These are phyloP conservation scores for Candida dubliniensis DNA, from an alignment of 1,139 yeast species.

Conservation along the genomic window DNA sequence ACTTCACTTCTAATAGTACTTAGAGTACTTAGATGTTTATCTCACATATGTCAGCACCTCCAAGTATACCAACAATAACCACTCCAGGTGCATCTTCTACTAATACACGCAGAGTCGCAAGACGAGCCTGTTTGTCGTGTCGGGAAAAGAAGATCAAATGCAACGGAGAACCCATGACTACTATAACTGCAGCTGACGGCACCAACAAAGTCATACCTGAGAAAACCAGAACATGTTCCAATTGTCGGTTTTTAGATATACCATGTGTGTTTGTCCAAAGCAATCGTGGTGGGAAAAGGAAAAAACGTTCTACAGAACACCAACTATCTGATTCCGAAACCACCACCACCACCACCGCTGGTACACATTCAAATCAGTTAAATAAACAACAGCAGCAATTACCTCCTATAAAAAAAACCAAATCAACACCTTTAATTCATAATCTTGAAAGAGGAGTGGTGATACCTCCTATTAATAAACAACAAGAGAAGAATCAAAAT, in stretches of 20 bases:
- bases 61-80: conserved; percentile 1
- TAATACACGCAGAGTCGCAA: conserved; percentile 39
- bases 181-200: conserved; percentile 19
- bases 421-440: neutral
- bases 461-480: neutral
- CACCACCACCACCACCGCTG: neutral
- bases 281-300: conserved; percentile 59
- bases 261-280: conserved; percentile 61
- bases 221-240: conserved; percentile 40
- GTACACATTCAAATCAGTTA: neutral
- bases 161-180: conserved; percentile 51
- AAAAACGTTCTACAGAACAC: conserved; percentile 23
- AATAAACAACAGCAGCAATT: neutral
- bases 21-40: no score
- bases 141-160: conserved; percentile 65
- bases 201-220: conserved; percentile 17
- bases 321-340: conserved; percentile 1
- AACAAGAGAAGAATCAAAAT: neutral
- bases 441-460: no score
- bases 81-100: neutral
- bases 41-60: neutral
- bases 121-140: conserved; percentile 61
- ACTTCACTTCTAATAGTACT: neutral
- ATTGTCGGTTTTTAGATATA: conserved; percentile 48
- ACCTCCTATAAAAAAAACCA: conserved; percentile 2